Percentiles rank a stretch among this genome's conserved stretches.
These are phyloP conservation scores for Dunaliella primolecta DNA, from an alignment of 139 green algal species.

Conservation along the genomic window DNA sequence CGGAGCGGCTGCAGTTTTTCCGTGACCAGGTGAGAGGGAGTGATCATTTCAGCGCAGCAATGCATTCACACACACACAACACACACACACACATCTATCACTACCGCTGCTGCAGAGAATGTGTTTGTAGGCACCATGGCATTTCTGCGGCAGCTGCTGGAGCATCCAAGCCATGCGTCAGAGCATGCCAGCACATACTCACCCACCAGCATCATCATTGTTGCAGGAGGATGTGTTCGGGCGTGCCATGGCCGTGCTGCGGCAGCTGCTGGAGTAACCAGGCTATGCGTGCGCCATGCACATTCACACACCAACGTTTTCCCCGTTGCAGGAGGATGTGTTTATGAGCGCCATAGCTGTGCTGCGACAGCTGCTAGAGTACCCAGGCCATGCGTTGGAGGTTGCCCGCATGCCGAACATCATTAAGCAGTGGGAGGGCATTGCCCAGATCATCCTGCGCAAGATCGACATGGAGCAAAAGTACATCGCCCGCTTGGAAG, in stretches of 20 bases:
- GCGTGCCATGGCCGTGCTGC: slow-evolving; percentile 39
- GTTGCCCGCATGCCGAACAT: slow-evolving; percentile 20
- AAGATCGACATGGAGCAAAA: slow-evolving; percentile 67
- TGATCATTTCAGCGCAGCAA: background rate
- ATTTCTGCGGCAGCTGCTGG: slow-evolving; percentile 50
- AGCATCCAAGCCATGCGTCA: slow-evolving; percentile 25
- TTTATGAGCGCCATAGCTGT: slow-evolving; percentile 52
- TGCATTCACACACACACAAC: background rate
- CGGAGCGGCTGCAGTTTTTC: slow-evolving; percentile 70
- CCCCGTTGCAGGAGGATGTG: slow-evolving; percentile 45
- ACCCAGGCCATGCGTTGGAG: slow-evolving; percentile 22
- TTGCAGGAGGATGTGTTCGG: slow-evolving; percentile 61
- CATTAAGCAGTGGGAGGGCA: slow-evolving; percentile 60
- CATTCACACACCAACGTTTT: background rate
- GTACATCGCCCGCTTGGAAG: slow-evolving; percentile 77
- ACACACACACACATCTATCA: background rate
- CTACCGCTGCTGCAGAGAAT: too few species aligned
- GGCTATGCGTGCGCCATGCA: slow-evolving; percentile 25
- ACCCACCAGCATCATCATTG: too few species aligned
- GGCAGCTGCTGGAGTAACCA: slow-evolving; percentile 34
- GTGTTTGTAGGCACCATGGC: slow-evolving; percentile 51
- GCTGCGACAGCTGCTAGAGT: slow-evolving; percentile 42
- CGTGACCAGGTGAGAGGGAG: slow-evolving; percentile 51
- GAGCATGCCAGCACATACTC: too few species aligned
- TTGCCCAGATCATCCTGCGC: slow-evolving; percentile 63